phyloP scores from a whole-genome alignment of 331 rosid species.

The Dryas integrifolia region DNA sequence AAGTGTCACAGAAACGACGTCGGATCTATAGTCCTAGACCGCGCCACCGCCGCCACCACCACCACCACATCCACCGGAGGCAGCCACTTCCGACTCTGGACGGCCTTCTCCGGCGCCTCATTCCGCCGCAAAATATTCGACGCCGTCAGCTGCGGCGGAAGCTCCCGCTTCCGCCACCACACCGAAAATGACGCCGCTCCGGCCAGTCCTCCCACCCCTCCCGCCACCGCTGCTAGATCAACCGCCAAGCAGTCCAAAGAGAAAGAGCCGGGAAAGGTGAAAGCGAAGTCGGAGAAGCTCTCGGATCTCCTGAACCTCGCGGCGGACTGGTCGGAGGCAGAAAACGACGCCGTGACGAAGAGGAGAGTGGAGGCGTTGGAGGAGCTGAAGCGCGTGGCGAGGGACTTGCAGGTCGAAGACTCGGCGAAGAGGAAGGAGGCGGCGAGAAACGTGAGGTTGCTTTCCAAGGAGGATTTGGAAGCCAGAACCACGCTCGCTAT shows the following conservation, averaged over 20 bases:
- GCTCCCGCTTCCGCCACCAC: conserved; percentile 49
- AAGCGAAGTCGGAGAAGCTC: conserved; percentile 64
- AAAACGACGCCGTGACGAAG: conserved; percentile 48
- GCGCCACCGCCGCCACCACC: conserved; percentile 32
- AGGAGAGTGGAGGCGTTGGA: conserved; percentile 59
- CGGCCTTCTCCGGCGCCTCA: conserved; percentile 52
- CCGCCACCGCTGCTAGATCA: conserved; percentile 27
- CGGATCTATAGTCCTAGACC: conserved; percentile 55
- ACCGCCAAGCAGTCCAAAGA: not conserved
- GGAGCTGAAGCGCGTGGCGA: conserved; percentile 68
- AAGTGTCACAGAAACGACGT: conserved; percentile 60
- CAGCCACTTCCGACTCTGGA: conserved; percentile 56
- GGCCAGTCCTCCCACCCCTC: not conserved
- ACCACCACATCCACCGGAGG: conserved; percentile 22
- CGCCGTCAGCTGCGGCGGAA: conserved; percentile 85
- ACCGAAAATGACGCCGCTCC: conserved; percentile 1
- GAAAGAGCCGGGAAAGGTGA: conserved; percentile 4
- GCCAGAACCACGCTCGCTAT: conserved; percentile 74
- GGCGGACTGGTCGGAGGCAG: conserved; percentile 48
- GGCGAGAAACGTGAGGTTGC: conserved; percentile 56
- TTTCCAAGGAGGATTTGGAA: conserved; percentile 69
- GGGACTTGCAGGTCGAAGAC: conserved; percentile 61
- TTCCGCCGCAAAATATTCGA: conserved; percentile 65
- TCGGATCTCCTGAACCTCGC: conserved; percentile 66
- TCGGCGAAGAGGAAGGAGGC: conserved; percentile 43